Evolutionary conservation across 495 filamentous ascomycete species (phyloP).

Genomic region (Penicillium roqueforti): DNA sequence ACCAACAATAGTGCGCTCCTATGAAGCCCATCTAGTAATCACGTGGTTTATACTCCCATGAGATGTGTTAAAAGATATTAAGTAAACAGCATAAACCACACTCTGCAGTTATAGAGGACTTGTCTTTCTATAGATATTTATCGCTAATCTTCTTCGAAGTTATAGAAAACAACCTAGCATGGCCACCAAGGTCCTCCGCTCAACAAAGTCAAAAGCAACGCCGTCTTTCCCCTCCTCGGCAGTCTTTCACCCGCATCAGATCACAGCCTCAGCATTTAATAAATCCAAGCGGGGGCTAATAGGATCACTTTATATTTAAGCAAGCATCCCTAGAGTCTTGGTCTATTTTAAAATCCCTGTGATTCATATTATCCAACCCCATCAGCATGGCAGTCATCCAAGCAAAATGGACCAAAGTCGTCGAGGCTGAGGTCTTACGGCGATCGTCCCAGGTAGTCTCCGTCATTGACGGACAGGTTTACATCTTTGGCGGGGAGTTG

Average conservation of each 20-base stretch:
- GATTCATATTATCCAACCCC: background rate
- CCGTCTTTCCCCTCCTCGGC: no score
- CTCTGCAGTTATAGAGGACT: no score
- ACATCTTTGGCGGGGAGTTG: constrained; percentile 43
- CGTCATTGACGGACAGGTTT: constrained; percentile 60
- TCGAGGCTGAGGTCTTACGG: constrained; percentile 41
- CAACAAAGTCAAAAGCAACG: background rate
- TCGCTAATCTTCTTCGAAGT: no score
- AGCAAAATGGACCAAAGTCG: constrained; percentile 2
- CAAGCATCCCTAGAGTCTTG: no score
- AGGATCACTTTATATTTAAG: background rate
- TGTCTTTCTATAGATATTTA: no score
- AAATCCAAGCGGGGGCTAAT: background rate
- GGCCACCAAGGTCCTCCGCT: background rate
- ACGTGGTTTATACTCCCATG: no score
- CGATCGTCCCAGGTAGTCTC: constrained; percentile 68
- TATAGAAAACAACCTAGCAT: no score
- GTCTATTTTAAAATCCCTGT: background rate
- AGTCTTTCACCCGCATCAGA: background rate
- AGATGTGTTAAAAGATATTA: no score
- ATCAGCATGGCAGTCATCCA: background rate
- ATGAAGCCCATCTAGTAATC: no score
- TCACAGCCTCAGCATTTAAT: background rate
- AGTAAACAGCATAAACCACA: no score
- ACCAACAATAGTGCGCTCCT: no score